Percentiles rank a stretch among this genome's conserved stretches.
Conservation (phyloP, 2,329 filamentous ascomycete species). For the Aspergillus texensis region DNA sequence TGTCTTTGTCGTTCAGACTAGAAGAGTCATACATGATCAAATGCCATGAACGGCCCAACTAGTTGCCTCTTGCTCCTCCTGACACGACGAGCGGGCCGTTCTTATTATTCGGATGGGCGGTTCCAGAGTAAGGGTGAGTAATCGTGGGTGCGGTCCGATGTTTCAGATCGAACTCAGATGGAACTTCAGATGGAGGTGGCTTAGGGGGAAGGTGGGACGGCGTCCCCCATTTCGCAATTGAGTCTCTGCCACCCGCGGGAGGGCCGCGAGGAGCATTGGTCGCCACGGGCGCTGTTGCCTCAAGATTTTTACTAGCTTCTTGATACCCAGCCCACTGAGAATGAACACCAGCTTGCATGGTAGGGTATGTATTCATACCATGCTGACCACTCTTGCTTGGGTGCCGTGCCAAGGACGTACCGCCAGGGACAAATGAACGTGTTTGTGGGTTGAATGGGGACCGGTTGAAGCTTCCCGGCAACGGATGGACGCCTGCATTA, state of each 20-base stretch:
- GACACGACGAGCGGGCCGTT: constrained; percentile 45
- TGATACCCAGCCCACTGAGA: constrained; percentile 33
- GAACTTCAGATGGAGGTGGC: constrained; percentile 51
- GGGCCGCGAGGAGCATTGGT: constrained; percentile 24
- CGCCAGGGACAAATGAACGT: constrained; percentile 80
- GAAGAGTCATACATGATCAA: constrained; percentile 3
- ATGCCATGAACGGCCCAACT: constrained; percentile 5
- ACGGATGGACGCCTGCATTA: constrained; percentile 75
- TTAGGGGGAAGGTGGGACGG: constrained; percentile 54
- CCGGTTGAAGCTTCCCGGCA: constrained; percentile 81
- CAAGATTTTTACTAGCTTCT: constrained; percentile 28
- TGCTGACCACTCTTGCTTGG: constrained; percentile 35
- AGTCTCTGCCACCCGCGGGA: constrained; percentile 35
- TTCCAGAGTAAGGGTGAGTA: constrained; percentile 27
- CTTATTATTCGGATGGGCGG: constrained; percentile 24
- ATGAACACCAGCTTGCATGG: constrained; percentile 26
- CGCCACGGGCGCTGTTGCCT: constrained; percentile 19
- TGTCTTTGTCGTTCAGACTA: not conserved
- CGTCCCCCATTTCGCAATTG: constrained; percentile 54
- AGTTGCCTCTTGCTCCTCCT: constrained; percentile 35
- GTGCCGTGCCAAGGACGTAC: constrained; percentile 39
- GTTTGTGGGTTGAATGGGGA: constrained; percentile 93
- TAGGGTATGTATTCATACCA: constrained; percentile 30
- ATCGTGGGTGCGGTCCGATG: constrained; percentile 29
- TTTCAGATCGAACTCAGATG: constrained; percentile 45